Conservation (phyloP, 225 moss, liverwort and hornwort species). For the Pleurozium schreberi region DNA sequence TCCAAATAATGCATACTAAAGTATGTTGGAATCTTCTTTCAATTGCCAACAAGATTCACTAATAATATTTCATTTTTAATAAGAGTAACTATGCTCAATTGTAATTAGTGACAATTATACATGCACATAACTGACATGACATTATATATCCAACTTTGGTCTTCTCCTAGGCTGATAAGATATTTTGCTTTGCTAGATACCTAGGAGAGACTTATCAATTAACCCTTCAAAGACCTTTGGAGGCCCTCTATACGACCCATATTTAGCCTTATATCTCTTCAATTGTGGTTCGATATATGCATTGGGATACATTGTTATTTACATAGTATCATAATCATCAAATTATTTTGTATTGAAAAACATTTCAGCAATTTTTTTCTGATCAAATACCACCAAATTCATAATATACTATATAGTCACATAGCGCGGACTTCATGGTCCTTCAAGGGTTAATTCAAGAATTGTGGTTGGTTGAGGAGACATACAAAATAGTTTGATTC, state of each 20-base stretch:
- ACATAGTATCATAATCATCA: too few species aligned
- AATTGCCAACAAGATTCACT: background rate
- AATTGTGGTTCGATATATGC: too few species aligned
- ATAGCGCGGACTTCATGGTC: too few species aligned
- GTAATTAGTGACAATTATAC: background rate
- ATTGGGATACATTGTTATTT: too few species aligned
- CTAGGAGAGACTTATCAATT: fast-evolving
- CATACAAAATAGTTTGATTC: background rate
- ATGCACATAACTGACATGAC: background rate
- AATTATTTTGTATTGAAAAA: too few species aligned
- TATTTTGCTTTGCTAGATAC: background rate
- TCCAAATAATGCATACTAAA: background rate
- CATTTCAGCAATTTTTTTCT: too few species aligned
- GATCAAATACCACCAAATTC: too few species aligned
- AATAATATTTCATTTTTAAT: background rate
- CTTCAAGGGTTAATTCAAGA: too few species aligned
- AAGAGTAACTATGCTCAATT: fast-evolving
- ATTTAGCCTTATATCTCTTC: too few species aligned
- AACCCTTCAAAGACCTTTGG: too few species aligned
- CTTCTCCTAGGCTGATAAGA: fast-evolving
- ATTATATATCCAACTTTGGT: background rate
- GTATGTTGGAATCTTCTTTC: background rate
- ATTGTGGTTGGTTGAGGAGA: background rate
- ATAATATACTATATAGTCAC: too few species aligned
- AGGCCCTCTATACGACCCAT: too few species aligned